Evolutionary conservation across 2,329 filamentous ascomycete genomes (phyloP).

Genomic region (Verticillium tricorpus): DNA sequence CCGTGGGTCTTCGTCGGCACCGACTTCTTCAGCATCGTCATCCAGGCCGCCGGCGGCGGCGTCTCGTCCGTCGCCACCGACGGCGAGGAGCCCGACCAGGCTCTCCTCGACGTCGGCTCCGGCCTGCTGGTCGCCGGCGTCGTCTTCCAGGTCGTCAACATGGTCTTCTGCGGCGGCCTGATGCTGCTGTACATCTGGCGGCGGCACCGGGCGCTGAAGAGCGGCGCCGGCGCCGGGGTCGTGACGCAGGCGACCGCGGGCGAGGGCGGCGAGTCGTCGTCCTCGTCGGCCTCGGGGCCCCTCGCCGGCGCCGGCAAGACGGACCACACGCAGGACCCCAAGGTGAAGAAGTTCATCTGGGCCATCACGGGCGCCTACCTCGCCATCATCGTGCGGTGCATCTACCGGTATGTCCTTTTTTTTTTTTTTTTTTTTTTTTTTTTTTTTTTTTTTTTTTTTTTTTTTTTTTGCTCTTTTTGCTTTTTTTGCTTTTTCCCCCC

Average conservation of each 20-base stretch:
- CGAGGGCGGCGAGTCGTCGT: neutral
- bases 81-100: slow-evolving; percentile 1
- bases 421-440: too few relatives aligned
- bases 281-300: neutral
- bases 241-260: neutral
- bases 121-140: slow-evolving; percentile 16
- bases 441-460: too few relatives aligned
- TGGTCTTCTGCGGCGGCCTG: slow-evolving; percentile 16
- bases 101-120: slow-evolving; percentile 1
- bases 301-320: neutral
- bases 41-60: slow-evolving; percentile 17
- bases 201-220: neutral
- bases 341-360: slow-evolving; percentile 7
- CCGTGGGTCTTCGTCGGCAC: slow-evolving; percentile 44
- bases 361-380: slow-evolving; percentile 8
- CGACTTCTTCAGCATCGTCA: slow-evolving; percentile 32
- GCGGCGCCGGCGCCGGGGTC: neutral
- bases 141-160: slow-evolving; percentile 17
- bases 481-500: too few relatives aligned
- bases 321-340: neutral
- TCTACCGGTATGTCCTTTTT: slow-evolving; percentile 9
- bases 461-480: too few relatives aligned
- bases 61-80: slow-evolving; percentile 14
- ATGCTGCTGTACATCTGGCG: slow-evolving; percentile 15
- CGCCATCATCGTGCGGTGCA: slow-evolving; percentile 12